Evolutionary conservation across 768 basidiomycete species (phyloP).

Genomic region (Serendipita indica): DNA sequence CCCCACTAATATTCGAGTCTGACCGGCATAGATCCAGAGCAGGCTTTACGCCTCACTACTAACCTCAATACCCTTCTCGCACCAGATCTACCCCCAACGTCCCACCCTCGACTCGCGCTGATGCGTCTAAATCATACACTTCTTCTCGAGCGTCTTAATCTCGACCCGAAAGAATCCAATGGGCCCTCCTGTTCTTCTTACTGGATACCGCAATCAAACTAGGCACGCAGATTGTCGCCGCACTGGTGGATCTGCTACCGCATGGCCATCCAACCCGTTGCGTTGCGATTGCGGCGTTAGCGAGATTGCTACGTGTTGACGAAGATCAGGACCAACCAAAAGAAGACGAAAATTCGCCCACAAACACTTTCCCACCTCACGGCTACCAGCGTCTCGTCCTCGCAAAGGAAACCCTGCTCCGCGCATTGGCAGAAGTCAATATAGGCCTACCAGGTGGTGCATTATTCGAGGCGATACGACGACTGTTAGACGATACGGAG

Average conservation of each 20-base stretch:
- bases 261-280: constrained; percentile 66
- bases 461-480: neutral
- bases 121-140: constrained; percentile 57
- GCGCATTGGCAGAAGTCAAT: constrained; percentile 43
- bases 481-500: neutral
- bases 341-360: constrained; percentile 12
- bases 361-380: constrained; percentile 43
- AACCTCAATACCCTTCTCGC: constrained; percentile 51
- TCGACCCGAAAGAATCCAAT: constrained; percentile 24
- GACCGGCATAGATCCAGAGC: constrained; percentile 34
- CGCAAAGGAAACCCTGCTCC: constrained; percentile 48
- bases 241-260: constrained; percentile 37
- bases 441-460: constrained; percentile 57
- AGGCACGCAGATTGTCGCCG: constrained; percentile 39
- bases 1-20: neutral
- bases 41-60: constrained; percentile 43
- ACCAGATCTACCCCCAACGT: constrained; percentile 44
- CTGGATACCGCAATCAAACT: constrained; percentile 51
- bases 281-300: constrained; percentile 61
- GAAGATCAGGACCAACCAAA: constrained; percentile 31
- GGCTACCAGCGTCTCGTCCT: constrained; percentile 47
- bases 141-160: constrained; percentile 37
- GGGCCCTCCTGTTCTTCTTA: constrained; percentile 9
- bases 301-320: constrained; percentile 67
- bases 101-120: constrained; percentile 66